phyloP scores from a whole-genome alignment of 2,329 filamentous ascomycete species.

The Fusarium anthophilum region DNA sequence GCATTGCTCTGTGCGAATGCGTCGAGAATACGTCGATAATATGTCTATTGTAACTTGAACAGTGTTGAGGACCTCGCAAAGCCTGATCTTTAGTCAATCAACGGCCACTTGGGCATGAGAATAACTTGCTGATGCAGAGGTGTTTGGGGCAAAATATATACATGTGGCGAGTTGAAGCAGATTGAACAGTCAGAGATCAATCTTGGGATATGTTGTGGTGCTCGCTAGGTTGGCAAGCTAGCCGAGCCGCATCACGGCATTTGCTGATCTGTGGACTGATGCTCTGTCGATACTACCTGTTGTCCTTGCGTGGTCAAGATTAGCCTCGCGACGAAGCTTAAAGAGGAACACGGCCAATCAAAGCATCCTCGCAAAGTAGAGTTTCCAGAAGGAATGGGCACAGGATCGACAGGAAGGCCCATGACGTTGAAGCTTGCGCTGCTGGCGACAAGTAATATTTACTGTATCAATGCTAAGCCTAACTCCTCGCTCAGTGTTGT shows the following conservation, averaged over 20 bases:
- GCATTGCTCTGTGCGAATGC: neutral
- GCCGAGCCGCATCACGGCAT: constrained; percentile 6
- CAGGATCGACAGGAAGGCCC: constrained; percentile 3
- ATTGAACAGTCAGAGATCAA: neutral
- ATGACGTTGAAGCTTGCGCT: constrained; percentile 17
- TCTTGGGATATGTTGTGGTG: neutral
- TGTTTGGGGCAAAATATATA: neutral
- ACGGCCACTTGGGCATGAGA: neutral
- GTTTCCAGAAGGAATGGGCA: constrained; percentile 12
- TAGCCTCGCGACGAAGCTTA: neutral
- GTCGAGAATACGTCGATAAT: no score
- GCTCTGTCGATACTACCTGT: neutral
- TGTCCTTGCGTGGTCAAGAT: neutral
- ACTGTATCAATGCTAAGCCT: neutral
- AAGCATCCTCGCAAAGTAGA: neutral
- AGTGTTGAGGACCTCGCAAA: neutral
- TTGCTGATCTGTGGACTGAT: constrained; percentile 17
- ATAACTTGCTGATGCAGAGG: neutral
- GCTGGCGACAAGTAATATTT: neutral
- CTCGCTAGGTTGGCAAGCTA: neutral
- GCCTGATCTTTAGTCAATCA: neutral
- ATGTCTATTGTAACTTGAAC: neutral
- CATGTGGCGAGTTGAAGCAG: neutral
- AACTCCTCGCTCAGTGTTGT: neutral
- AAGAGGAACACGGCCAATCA: neutral